Evolutionary conservation across 2,329 filamentous ascomycete genomes (phyloP), one percentile per base, ranked within the genome.

Genomic region (Phyllosticta paracitricarpa): DNA sequence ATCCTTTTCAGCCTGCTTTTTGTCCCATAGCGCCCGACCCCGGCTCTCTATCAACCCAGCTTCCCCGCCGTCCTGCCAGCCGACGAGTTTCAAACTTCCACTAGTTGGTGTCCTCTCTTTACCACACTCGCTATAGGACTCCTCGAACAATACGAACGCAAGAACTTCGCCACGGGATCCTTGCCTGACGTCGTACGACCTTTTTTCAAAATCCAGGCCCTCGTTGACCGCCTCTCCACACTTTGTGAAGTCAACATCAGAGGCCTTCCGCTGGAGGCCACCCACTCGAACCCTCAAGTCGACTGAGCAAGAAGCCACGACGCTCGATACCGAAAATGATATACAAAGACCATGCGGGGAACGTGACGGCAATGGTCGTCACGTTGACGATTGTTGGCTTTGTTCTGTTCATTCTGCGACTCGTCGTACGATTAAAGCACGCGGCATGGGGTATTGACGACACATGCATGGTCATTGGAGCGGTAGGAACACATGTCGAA

Each of bases 371-470:
- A n/a, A 61, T 65, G 4, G 62, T 69, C 22, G 61, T 69, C 25
- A 59, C 55, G 9, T 62, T 65, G 24, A 64, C 63, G 14, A 51
- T 63, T 17, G 53, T 68, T 12, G 65, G 64, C 5, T 67, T 64
- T 54, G 53, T 64, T 3, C 59, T 64, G 4, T 67, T 65, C 55
- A 62, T 40, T 2, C 60, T 69, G 40, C 67, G 67, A 9, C 56
- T 64, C 3, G 66, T 68, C 52, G 66, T 64, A 17, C 56, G 67
- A 19, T 24, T 68, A 10, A 64, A 59, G 24, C 64, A 62, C 26
- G 54, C 62, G 9, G 63, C 65, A 10, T 72, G 69, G 65, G 71
- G 69, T 5, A 59, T 67, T 8, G 71, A 73, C 35, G 71, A 72
- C 28, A 71, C 67, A 67, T 64, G 66, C 2, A 72, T 72, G 68